These are phyloP conservation scores for Breynia disticha DNA, from an alignment of 441 rosid genomes.

Conservation along the genomic window DNA sequence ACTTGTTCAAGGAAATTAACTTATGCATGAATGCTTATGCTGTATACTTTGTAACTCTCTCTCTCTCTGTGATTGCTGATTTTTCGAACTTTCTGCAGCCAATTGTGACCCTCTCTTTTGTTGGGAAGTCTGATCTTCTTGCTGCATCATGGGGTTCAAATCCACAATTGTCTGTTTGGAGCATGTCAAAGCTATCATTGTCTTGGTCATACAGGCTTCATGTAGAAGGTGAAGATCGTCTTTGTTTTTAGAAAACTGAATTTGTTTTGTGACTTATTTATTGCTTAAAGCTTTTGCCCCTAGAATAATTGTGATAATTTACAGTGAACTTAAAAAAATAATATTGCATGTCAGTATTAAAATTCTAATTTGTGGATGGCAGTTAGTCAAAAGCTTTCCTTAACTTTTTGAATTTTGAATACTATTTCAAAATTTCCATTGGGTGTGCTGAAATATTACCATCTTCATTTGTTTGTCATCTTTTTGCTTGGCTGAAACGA, in stretches of 20 bases:
- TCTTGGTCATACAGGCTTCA: constrained; percentile 81
- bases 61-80: neutral
- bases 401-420: too few species aligned
- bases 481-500: too few species aligned
- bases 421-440: too few species aligned
- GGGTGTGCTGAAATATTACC: too few species aligned
- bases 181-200: constrained; percentile 50
- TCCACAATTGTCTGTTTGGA: constrained; percentile 80
- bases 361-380: too few species aligned
- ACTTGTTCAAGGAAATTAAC: neutral
- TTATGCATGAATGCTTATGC: neutral
- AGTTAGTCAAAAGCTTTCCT: too few species aligned
- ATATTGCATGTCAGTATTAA: neutral
- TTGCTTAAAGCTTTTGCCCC: neutral
- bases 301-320: neutral
- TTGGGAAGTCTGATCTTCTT: constrained; percentile 75
- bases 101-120: constrained; percentile 59
- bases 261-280: neutral
- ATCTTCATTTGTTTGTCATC: too few species aligned
- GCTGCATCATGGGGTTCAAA: constrained; percentile 54
- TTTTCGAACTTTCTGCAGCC: constrained; percentile 42
- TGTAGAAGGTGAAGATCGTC: constrained; percentile 54
- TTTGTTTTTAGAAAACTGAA: constrained; percentile 2
- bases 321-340: neutral
- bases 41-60: neutral